Evolutionary conservation across 2,329 filamentous ascomycete species (phyloP).

Genomic region (Allantophomopsis lycopodina): DNA sequence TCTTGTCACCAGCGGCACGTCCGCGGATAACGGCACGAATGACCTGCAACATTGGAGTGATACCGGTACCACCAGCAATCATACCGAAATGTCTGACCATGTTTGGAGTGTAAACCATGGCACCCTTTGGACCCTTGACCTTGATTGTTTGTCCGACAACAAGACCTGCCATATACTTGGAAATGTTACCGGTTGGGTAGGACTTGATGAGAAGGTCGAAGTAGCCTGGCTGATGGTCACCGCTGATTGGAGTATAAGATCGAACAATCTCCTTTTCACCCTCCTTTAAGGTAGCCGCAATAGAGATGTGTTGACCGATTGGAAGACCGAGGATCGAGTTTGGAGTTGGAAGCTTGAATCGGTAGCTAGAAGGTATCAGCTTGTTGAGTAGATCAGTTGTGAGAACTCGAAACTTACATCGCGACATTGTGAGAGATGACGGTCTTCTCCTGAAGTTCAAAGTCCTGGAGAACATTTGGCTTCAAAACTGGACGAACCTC

Average conservation of each 20-base stretch:
- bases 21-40: slow-evolving; percentile 81
- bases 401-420: slow-evolving; percentile 42
- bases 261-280: slow-evolving; percentile 65
- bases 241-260: slow-evolving; percentile 85
- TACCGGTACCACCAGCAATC: slow-evolving; percentile 94
- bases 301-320: slow-evolving; percentile 97
- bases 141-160: slow-evolving; percentile 78
- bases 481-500: slow-evolving; percentile 74
- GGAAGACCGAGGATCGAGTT: slow-evolving; percentile 83
- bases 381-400: slow-evolving; percentile 2
- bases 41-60: slow-evolving; percentile 97
- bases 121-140: slow-evolving; percentile 88
- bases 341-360: slow-evolving; percentile 70
- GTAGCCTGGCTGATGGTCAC: slow-evolving; percentile 77
- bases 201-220: slow-evolving; percentile 97
- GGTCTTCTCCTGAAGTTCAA: slow-evolving; percentile 88
- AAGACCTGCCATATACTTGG: slow-evolving; percentile 75
- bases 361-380: slow-evolving; percentile 49
- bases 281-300: slow-evolving; percentile 61
- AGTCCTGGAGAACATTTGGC: slow-evolving; percentile 78
- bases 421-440: slow-evolving; percentile 96
- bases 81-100: slow-evolving; percentile 95
- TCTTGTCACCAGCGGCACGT: slow-evolving; percentile 65
- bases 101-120: slow-evolving; percentile 94
- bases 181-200: slow-evolving; percentile 96